These are phyloP conservation scores for Salix dunnii DNA, from an alignment of 345 rosid genomes.

Conservation along the genomic window DNA sequence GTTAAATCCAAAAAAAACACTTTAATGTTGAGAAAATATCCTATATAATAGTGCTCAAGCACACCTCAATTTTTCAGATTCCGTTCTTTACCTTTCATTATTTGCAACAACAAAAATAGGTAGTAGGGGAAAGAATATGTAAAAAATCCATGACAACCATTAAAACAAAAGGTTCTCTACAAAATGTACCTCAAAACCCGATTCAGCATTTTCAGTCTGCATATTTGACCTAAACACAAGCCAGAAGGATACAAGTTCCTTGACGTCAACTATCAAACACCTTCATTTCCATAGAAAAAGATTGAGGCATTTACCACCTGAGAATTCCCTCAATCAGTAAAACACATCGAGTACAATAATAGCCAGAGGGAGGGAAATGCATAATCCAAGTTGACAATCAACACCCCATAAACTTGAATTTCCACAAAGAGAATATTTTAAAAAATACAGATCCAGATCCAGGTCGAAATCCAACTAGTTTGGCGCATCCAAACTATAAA, in stretches of 20 bases:
- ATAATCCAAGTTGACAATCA: not conserved
- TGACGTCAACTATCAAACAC: not conserved
- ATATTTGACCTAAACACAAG: constrained; percentile 47
- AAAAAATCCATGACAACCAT: not conserved
- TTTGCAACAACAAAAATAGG: no score
- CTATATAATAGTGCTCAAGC: no score
- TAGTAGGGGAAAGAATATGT: no score
- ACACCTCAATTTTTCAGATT: no score
- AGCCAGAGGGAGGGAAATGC: not conserved
- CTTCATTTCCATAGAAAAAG: no score
- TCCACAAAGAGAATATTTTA: not conserved
- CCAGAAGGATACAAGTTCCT: not conserved
- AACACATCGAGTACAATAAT: not conserved
- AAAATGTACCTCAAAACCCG: constrained; percentile 44
- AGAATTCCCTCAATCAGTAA: not conserved
- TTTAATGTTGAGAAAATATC: no score
- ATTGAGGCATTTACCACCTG: no score
- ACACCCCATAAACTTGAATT: not conserved
- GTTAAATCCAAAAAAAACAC: no score
- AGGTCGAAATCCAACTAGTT: not conserved
- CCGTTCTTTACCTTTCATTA: no score
- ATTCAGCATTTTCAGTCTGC: constrained; percentile 34
- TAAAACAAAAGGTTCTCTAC: not conserved
- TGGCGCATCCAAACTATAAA: not conserved
- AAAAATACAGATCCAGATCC: not conserved